Percentiles rank a stretch among this genome's conserved stretches.
Conservation (phyloP, 257 asterid genomes). For the Solanum sejunctum region DNA sequence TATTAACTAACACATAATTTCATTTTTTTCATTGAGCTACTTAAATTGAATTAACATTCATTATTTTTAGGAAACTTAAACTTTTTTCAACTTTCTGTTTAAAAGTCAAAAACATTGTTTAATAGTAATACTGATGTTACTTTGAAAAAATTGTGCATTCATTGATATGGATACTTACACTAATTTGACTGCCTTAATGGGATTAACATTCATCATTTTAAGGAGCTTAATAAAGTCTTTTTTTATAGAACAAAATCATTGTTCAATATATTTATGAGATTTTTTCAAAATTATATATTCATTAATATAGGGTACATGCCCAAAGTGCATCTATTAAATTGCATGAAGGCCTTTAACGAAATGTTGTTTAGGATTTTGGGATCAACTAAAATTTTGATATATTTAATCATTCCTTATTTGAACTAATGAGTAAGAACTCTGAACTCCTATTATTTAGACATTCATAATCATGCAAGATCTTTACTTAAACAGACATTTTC, state of each 20-base stretch:
- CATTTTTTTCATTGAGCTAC: background rate
- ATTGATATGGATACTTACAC: background rate
- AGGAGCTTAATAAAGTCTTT: background rate
- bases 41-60: background rate
- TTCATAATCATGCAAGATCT: background rate
- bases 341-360: background rate
- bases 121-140: background rate
- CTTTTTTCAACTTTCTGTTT: background rate
- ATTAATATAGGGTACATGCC: background rate
- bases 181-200: background rate
- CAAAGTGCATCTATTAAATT: background rate
- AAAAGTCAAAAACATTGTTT: background rate
- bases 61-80: background rate
- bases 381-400: background rate
- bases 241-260: background rate
- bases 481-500: background rate
- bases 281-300: background rate
- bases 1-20: background rate
- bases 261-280: background rate
- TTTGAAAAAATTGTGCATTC: background rate
- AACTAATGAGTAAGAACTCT: background rate
- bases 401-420: background rate
- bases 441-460: background rate
- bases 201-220: background rate
- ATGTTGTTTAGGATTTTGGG: background rate